These are phyloP conservation scores for Ophiostoma pallidulum DNA, from an alignment of 2,329 filamentous ascomycete species.

Conservation along the genomic window DNA sequence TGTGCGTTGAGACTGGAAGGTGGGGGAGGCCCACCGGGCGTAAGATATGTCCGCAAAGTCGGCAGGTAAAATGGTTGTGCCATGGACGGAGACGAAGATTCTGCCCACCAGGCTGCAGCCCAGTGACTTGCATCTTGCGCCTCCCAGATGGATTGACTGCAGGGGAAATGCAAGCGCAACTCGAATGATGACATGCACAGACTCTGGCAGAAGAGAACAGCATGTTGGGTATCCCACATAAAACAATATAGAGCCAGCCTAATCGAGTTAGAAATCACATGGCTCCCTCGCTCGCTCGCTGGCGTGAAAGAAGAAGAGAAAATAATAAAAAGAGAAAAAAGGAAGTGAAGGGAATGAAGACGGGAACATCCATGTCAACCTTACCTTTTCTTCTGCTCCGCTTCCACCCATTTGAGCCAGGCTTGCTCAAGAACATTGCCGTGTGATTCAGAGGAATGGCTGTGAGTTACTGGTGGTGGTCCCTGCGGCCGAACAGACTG, in stretches of 20 bases:
- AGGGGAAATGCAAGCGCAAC: constrained; percentile 13
- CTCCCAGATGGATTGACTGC: constrained; percentile 15
- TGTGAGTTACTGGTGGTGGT: not conserved
- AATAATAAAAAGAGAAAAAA: no score
- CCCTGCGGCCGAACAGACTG: constrained; percentile 9
- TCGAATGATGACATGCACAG: constrained; percentile 18
- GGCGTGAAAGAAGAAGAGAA: no score
- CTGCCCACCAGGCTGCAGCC: constrained; percentile 5
- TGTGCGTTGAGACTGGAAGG: constrained; percentile 1
- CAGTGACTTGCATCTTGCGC: constrained; percentile 2
- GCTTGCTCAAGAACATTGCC: not conserved
- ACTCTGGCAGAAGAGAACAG: constrained; percentile 17
- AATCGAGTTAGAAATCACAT: no score
- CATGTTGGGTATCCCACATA: constrained; percentile 18
- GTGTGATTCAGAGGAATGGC: no score
- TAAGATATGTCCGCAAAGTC: constrained; percentile 1
- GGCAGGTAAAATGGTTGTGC: constrained; percentile 5
- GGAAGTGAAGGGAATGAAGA: no score
- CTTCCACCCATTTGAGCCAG: constrained; percentile 12
- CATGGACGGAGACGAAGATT: not conserved
- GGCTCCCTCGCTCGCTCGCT: no score
- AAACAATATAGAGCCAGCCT: constrained; percentile 15
- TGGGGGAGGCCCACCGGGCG: not conserved
- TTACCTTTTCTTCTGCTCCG: constrained; percentile 15
- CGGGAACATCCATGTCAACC: no score